phyloP scores from a whole-genome alignment of 2,329 filamentous ascomycete species.

The Epichloe sibirici region DNA sequence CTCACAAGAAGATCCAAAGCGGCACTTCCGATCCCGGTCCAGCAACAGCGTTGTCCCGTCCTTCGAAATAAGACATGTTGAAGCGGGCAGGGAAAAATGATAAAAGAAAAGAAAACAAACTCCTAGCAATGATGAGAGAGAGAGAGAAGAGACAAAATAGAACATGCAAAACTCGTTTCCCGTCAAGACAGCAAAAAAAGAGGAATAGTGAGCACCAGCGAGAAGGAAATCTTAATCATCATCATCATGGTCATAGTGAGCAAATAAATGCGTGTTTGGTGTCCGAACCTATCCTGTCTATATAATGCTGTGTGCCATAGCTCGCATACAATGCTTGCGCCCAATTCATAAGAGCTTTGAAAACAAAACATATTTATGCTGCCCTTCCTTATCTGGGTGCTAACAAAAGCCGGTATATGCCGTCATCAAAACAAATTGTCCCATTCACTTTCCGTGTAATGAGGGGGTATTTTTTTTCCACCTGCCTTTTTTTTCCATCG shows the following conservation, averaged over 20 bases:
- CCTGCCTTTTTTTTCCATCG: background rate
- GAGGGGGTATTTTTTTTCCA: constrained; percentile 4
- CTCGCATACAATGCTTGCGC: background rate
- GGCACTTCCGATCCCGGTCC: no score
- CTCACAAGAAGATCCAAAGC: no score
- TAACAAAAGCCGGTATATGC: background rate
- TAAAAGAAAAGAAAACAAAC: no score
- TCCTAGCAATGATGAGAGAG: background rate
- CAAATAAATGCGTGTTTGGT: background rate
- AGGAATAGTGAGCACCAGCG: background rate
- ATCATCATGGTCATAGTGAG: background rate
- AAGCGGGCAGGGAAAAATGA: no score
- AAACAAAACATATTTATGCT: constrained; percentile 7
- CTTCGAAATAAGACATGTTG: no score
- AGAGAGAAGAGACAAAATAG: background rate
- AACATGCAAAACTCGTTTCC: background rate
- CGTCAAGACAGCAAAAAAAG: background rate
- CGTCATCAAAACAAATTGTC: constrained; percentile 2
- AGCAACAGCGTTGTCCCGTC: no score
- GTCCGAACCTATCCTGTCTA: constrained; percentile 4
- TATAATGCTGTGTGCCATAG: constrained; percentile 1
- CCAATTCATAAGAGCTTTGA: background rate
- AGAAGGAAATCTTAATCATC: background rate
- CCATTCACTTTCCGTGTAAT: background rate
- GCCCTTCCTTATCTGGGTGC: background rate